Evolutionary conservation across 805 yeast genomes (phyloP).

Genomic region (Candida mattraensis): DNA sequence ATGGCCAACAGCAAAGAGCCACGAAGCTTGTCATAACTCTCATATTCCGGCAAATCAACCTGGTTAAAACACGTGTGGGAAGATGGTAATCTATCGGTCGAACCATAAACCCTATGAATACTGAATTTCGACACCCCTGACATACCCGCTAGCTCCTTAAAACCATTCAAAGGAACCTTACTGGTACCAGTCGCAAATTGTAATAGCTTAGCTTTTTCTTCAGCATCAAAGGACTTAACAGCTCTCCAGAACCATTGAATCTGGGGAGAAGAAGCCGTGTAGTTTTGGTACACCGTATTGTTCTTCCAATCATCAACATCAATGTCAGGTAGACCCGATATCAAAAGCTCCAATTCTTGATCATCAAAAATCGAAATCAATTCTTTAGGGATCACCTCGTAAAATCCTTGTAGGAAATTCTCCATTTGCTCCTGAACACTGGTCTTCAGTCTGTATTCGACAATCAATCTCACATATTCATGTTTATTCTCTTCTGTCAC

Average conservation of each 20-base stretch:
- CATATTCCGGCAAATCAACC: conserved; percentile 90
- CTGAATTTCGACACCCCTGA: conserved; percentile 83
- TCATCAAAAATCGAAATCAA: conserved; percentile 88
- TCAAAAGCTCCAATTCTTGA: conserved; percentile 88
- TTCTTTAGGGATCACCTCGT: conserved; percentile 83
- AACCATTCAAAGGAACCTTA: conserved; percentile 93
- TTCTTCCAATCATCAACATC: conserved; percentile 96
- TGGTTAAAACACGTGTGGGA: conserved; percentile 98
- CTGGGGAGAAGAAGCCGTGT: conserved; percentile 78
- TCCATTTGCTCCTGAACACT: conserved; percentile 88
- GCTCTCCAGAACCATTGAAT: conserved; percentile 98
- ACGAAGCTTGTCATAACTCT: conserved; percentile 80
- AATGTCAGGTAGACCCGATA: conserved; percentile 94
- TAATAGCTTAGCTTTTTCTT: conserved; percentile 88
- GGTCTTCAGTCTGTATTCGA: conserved; percentile 79
- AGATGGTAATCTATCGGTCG: conserved; percentile 84
- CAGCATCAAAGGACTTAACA: conserved; percentile 88
- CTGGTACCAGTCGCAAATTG: conserved; percentile 98
- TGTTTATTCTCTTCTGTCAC: conserved; percentile 91
- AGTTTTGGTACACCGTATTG: conserved; percentile 78
- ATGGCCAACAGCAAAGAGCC: conserved; percentile 80
- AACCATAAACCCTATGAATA: conserved; percentile 86
- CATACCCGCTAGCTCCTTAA: conserved; percentile 84
- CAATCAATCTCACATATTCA: conserved; percentile 83
- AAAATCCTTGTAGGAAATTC: conserved; percentile 81